phyloP scores from a whole-genome alignment of 1,139 yeast species.

The Yamadazyma triangularis region DNA sequence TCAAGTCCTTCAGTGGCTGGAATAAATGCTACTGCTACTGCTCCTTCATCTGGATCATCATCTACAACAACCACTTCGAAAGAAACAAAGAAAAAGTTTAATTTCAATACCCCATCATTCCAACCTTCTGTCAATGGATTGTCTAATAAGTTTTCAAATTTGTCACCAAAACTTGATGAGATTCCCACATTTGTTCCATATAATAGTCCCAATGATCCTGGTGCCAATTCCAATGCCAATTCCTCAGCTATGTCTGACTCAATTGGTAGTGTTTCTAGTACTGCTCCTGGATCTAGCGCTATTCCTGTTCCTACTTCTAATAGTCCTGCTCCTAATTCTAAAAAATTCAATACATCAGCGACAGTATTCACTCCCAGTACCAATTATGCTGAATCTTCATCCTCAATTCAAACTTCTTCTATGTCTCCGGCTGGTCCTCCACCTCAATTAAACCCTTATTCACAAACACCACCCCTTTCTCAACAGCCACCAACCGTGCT shows the following conservation, averaged over 20 bases:
- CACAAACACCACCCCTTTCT: constrained; percentile 2
- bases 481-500: not conserved
- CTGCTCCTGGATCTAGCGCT: too few relatives aligned
- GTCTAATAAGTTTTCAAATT: constrained; percentile 32
- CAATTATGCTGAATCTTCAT: not conserved
- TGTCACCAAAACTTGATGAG: constrained; percentile 54
- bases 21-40: too few relatives aligned
- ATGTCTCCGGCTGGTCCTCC: too few relatives aligned
- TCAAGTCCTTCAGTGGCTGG: too few relatives aligned
- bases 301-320: too few relatives aligned
- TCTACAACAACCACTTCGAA: too few relatives aligned
- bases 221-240: not conserved
- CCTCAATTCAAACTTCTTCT: too few relatives aligned
- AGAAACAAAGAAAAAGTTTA: constrained; percentile 37
- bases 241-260: not conserved
- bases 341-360: constrained; percentile 30
- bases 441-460: constrained; percentile 3
- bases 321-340: constrained; percentile 6
- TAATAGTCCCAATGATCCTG: constrained; percentile 7
- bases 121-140: constrained; percentile 37
- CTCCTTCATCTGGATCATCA: not conserved
- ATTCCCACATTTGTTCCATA: constrained; percentile 59
- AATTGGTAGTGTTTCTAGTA: constrained; percentile 3
- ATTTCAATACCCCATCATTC: constrained; percentile 63
- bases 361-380: constrained; percentile 32